Base-by-base conservation (phyloP, 345 rosid genomes). In the Brassica nigra region DNA sequence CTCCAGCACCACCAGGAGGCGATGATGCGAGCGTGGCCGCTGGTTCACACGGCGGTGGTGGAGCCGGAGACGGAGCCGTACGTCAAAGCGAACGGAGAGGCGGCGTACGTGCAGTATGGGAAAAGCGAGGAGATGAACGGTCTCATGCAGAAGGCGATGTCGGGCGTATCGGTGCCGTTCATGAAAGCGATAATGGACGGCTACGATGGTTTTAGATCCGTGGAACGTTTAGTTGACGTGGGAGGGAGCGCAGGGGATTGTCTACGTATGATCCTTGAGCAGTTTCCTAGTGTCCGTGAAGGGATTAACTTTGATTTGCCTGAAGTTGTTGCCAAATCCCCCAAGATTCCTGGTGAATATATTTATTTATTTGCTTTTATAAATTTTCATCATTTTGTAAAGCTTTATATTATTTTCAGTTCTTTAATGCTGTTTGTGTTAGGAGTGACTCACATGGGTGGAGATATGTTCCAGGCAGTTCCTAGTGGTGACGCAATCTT, bases 1-100 rank as follows among this genome's bases (percentile, higher is more conserved):
- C 99, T 95, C 80, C 99, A 95, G 55, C 99, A 92, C 82, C 97
- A 92, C 81, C 97, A 95, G 97, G 95, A 91, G n/a, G 89, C 85
- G 4, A 63, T 95, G 63, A 76, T 95, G 87, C 85, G 84, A 73
- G 94, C 92, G 2, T 95, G 97, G 99, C 88, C 92, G 14, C 33
- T 87, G 79, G 86, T 86, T 73, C 95, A 95, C 87, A 87, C 89
- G 84, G 94, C 97, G 4, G 92, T 95, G 69, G 4, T 87, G 69
- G 87, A 95, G 69, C 86, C 97, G 1, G 81, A 86, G 29, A 72
- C 87, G 7, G 94, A 87, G 85, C 97, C 99, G 4, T 95, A 92
- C 79, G 89, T 73, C 61, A 88, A 83, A 86, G 97, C 89, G 0
- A 91, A 92, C 47, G 91, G 91, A 0, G 94, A 95, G 62, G 68